Conservation (phyloP, 495 filamentous ascomycete species). For the Pyronema omphalodes region DNA sequence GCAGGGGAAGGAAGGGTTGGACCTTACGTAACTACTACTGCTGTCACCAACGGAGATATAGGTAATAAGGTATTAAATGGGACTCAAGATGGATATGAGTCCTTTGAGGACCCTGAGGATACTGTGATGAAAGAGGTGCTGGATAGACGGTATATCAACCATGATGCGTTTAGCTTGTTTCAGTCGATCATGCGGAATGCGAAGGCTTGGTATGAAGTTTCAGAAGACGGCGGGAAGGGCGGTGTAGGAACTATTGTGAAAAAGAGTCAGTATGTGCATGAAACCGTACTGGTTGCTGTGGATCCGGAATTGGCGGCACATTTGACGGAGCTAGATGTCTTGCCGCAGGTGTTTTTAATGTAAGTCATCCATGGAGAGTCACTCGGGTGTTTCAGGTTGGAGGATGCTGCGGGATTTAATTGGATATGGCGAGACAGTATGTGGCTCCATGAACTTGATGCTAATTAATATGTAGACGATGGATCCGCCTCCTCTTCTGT, state of each 20-base stretch:
- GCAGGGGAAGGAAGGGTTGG: background rate
- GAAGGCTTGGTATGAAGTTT: constrained; percentile 68
- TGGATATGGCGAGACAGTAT: background rate
- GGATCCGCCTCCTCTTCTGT: constrained; percentile 85
- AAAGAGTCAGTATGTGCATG: constrained; percentile 69
- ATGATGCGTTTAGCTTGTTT: constrained; percentile 80
- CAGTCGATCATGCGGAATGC: constrained; percentile 69
- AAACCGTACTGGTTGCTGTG: constrained; percentile 52
- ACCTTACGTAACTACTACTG: background rate
- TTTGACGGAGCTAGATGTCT: constrained; percentile 63
- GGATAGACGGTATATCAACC: constrained; percentile 57
- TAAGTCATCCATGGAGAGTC: constrained; percentile 27
- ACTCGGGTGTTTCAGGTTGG: background rate
- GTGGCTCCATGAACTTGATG: background rate
- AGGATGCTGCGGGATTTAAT: background rate
- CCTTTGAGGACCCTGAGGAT: background rate
- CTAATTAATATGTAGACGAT: constrained; percentile 40
- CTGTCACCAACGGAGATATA: background rate
- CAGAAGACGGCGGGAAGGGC: constrained; percentile 20
- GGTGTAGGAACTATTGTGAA: constrained; percentile 47
- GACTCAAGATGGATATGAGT: too few species aligned
- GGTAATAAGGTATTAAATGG: background rate
- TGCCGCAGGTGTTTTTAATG: constrained; percentile 96
- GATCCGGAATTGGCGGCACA: constrained; percentile 72
- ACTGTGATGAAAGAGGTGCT: constrained; percentile 44